Conservation (phyloP, 768 basidiomycete species). For the Kwoniella sp. region DNA sequence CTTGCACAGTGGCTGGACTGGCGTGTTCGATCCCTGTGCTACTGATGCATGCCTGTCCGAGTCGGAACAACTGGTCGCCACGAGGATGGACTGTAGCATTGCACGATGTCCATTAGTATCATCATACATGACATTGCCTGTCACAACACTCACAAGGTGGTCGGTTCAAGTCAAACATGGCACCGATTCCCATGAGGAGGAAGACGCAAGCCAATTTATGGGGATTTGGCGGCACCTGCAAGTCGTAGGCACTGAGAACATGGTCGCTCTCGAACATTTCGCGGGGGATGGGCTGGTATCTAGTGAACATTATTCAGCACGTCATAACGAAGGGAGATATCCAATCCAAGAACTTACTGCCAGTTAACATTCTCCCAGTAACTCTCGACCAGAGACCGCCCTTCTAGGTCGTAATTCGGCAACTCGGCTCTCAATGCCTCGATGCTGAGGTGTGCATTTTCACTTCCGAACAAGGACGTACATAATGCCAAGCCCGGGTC, state of each 20-base stretch:
- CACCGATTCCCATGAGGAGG: slow-evolving; percentile 52
- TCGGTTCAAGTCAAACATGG: slow-evolving; percentile 51
- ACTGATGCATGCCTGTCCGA: slow-evolving; percentile 50
- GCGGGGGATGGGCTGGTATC: slow-evolving; percentile 44
- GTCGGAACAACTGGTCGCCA: slow-evolving; percentile 45
- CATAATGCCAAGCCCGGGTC: slow-evolving; percentile 9
- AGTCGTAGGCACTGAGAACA: slow-evolving; percentile 45
- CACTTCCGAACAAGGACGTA: slow-evolving; percentile 24
- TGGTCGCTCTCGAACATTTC: slow-evolving; percentile 50
- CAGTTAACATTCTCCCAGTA: slow-evolving; percentile 56
- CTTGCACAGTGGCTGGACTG: slow-evolving; percentile 52
- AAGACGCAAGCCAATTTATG: slow-evolving; percentile 55
- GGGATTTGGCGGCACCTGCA: slow-evolving; percentile 33
- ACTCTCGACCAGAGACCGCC: slow-evolving; percentile 35
- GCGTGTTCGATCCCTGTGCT: slow-evolving; percentile 41
- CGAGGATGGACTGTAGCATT: slow-evolving; percentile 38
- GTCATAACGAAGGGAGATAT: background rate
- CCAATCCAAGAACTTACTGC: slow-evolving; percentile 42
- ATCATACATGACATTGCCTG: background rate
- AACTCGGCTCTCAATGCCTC: slow-evolving; percentile 36
- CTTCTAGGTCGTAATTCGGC: slow-evolving; percentile 51
- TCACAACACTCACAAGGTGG: slow-evolving; percentile 43
- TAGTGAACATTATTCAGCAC: slow-evolving; percentile 10
- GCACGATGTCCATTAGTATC: background rate
- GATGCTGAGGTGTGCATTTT: slow-evolving; percentile 24